Evolutionary conservation across 306 rosid genomes (phyloP), one percentile per base, ranked within the genome.

Genomic region (Malus asiatica): DNA sequence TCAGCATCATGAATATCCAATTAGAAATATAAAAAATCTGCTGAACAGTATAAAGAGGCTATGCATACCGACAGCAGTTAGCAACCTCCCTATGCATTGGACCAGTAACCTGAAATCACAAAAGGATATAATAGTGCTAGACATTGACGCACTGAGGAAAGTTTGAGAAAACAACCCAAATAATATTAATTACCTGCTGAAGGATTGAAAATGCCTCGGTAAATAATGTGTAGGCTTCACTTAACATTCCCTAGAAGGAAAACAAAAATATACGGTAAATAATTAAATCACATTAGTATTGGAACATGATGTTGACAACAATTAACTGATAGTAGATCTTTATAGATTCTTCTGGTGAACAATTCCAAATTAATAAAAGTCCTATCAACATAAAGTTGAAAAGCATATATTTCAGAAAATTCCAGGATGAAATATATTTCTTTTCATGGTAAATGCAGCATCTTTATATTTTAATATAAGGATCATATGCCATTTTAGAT

Each of bases 41-140:
- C 38, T 11, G 18, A 15, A n/a, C 5, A 35, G 25, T 16, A 33
- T 35, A 10, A 66, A 61, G 81, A 60, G n/a, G 66, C 4, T 67
- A 33, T 27, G 73, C 73, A 20, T 87, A 95, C 99, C 98, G 96
- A 77, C 98, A 92, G 77, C 99, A 96, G 74, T 96, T 96, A 22
- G 99, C 99, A 84, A 92, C 99, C 83, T 92, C 99, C 59, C 96
- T 91, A 84, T 96, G 99, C 99, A 96, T 92, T 33, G 97, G 98
- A 32, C 98, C 99, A 74, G 98, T 96, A 77, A 96, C 99, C 99
- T 96, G 84, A 71, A 87, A 59, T 52, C 64, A 78, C 58, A 71
- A 46, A 51, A 25, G 23, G 35, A 57, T 42, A 70, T 76, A 67
- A 82, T 72, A 68, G 62, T 45, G 27, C 25, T 46, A 51, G 25